Base-by-base conservation (phyloP, 805 yeast genomes). In the Pichia deserticola region DNA sequence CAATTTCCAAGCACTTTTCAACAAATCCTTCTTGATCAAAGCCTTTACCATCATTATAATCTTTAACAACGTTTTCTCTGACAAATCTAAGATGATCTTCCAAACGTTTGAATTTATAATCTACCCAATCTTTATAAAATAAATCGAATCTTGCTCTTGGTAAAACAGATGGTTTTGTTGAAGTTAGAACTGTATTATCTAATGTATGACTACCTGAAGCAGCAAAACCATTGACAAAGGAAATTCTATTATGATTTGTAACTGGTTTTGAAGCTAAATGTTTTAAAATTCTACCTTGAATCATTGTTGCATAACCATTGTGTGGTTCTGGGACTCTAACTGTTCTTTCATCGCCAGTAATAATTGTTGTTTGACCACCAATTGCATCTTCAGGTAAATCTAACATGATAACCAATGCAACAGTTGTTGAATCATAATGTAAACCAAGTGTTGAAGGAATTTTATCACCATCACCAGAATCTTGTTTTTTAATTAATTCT, bases 321-420 rank as follows among this genome's bases (percentile, higher is more conserved):
- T 62, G 64, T 35, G 79, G 79, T 32, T 74, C 77, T n/a, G 64
- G 62, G 40, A 60, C 58, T 40, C 60, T 54, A 6, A 64, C 51
- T 6, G 60, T 54, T 30, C 52, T 55, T 42, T 60, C 69, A 53
- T 69, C 70, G 7, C 79, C 79, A 60, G 68, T 72, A 53, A 74
- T 65, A 42, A 75, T 67, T n/a, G 71, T 69, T 1, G 79, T 75
- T 54, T 74, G 78, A 29, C 79, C 79, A 6, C 79, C 79, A 52
- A 73, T 67, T 70, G 73, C 72, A 13, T 67, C 66, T 20, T 70
- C 60, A 7, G 77, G 74, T 51, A 72, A 76, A 33, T 75, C 74
- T 44, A 74, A 59, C 78, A 75, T 74, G 41, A 75, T 66, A 9
- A 75, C 79, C 57, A 76, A 71, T 3, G 75, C 78, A 55, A 74